Evolutionary conservation across 805 yeast species (phyloP).

Genomic region (Suhomyces tanzawaensis): DNA sequence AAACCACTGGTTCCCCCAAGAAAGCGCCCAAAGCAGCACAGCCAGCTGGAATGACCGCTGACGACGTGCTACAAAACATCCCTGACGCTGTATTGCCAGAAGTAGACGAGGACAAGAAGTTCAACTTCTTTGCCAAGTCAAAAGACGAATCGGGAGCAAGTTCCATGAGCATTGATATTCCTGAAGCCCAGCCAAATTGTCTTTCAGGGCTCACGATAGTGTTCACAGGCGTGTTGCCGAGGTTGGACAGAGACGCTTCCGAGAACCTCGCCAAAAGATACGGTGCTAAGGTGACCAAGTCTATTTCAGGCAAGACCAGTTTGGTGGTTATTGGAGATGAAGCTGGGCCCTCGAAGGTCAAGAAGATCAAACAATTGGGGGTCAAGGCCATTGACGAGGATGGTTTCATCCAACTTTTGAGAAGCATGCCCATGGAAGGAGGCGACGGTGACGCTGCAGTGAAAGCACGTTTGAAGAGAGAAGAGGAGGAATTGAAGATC

Average conservation of each 20-base stretch:
- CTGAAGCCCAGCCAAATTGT: constrained; percentile 84
- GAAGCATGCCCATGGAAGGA: constrained; percentile 87
- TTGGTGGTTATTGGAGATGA: constrained; percentile 90
- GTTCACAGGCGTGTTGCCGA: constrained; percentile 87
- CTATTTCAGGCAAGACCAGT: constrained; percentile 82
- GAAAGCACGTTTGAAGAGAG: constrained; percentile 65
- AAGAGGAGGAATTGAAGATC: constrained; percentile 61
- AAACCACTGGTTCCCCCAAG: constrained; percentile 3
- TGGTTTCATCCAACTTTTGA: constrained; percentile 74
- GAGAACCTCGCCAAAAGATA: constrained; percentile 76
- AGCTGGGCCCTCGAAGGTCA: constrained; percentile 94
- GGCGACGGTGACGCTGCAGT: constrained; percentile 81
- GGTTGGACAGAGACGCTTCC: constrained; percentile 70
- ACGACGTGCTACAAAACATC: constrained; percentile 57
- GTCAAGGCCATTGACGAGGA: constrained; percentile 84
- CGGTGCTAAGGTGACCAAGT: constrained; percentile 88
- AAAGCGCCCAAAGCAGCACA: constrained; percentile 5
- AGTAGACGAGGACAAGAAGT: constrained; percentile 52
- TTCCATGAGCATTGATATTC: constrained; percentile 50
- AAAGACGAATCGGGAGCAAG: constrained; percentile 22
- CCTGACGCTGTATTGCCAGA: constrained; percentile 73
- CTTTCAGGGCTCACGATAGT: constrained; percentile 86
- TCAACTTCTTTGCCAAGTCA: constrained; percentile 48
- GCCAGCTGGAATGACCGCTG: constrained; percentile 12
- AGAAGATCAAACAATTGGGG: constrained; percentile 67